phyloP scores from a whole-genome alignment of 768 basidiomycete genomes.

The button mushroom (Agaricus bisporus) region DNA sequence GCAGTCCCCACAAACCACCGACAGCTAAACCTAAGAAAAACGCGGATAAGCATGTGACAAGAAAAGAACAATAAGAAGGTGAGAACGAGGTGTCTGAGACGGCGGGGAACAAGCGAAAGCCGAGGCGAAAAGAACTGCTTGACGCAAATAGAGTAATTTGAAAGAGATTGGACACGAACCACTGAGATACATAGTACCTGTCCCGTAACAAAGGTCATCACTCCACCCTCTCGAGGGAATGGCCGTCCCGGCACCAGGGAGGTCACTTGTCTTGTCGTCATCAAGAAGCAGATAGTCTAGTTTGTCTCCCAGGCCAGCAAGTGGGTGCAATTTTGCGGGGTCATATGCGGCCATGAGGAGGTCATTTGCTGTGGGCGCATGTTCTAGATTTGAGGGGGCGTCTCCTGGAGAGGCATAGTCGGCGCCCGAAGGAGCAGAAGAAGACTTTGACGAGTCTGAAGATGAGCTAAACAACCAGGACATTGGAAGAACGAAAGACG shows the following conservation, averaged over 20 bases:
- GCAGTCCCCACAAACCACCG: constrained; percentile 93
- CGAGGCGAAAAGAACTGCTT: constrained; percentile 39
- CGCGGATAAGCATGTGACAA: constrained; percentile 71
- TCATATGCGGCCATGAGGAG: constrained; percentile 85
- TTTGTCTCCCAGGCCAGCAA: constrained; percentile 88
- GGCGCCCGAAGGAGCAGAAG: constrained; percentile 40
- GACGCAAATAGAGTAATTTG: constrained; percentile 52
- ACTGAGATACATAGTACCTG: constrained; percentile 96
- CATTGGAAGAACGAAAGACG: constrained; percentile 17
- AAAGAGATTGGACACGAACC: constrained; percentile 71
- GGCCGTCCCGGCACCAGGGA: constrained; percentile 87
- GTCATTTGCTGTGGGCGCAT: constrained; percentile 77
- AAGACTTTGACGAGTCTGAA: constrained; percentile 12
- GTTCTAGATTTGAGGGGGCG: constrained; percentile 34
- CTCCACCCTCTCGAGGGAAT: constrained; percentile 96
- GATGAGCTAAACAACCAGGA: constrained; percentile 21
- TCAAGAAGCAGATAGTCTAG: constrained; percentile 94
- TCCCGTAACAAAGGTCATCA: constrained; percentile 99
- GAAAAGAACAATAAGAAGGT: constrained; percentile 72
- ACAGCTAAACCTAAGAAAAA: constrained; percentile 79
- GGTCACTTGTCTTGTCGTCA: constrained; percentile 89
- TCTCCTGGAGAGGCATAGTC: constrained; percentile 40
- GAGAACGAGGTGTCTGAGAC: constrained; percentile 50
- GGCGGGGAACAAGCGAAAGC: constrained; percentile 44
- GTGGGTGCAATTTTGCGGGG: constrained; percentile 87